These are phyloP conservation scores for Hymenoscyphus repandus DNA, from an alignment of 2,329 filamentous ascomycete species.

Conservation along the genomic window DNA sequence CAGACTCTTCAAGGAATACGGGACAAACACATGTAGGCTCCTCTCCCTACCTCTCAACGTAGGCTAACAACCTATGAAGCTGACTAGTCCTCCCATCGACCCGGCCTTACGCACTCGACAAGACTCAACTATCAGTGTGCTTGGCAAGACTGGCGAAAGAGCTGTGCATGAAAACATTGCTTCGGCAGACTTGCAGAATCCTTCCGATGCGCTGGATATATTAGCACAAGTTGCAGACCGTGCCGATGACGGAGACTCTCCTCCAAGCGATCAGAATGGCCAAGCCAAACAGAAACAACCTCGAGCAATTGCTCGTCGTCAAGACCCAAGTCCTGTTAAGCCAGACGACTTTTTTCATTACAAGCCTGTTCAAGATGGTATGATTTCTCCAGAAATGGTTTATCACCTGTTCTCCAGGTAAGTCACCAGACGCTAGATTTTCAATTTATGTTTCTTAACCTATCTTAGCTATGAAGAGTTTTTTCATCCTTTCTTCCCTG, in stretches of 20 bases:
- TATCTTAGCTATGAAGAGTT: conserved; percentile 24
- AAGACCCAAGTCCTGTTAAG: conserved; percentile 13
- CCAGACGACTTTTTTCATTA: conserved; percentile 26
- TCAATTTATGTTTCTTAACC: background rate
- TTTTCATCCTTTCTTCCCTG: conserved; percentile 66
- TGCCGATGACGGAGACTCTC: conserved; percentile 27
- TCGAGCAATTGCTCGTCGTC: conserved; percentile 6
- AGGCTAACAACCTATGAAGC: conserved; percentile 4
- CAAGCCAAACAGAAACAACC: conserved; percentile 9
- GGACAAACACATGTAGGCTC: conserved; percentile 21
- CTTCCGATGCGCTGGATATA: conserved; percentile 31
- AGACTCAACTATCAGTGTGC: conserved; percentile 17
- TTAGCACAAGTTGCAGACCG: conserved; percentile 29
- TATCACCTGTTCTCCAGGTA: conserved; percentile 26
- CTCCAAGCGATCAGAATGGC: conserved; percentile 19
- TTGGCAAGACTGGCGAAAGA: conserved; percentile 12
- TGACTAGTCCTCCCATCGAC: conserved; percentile 14
- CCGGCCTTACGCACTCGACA: conserved; percentile 14
- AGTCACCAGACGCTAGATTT: background rate
- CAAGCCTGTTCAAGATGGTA: conserved; percentile 24
- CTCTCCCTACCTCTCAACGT: background rate
- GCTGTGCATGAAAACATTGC: conserved; percentile 26
- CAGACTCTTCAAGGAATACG: conserved; percentile 19
- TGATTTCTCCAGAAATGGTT: conserved; percentile 24
- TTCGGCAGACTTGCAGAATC: conserved; percentile 30